phyloP scores from a whole-genome alignment of 805 yeast species.

The Tetrapisispora nanseiensis region DNA sequence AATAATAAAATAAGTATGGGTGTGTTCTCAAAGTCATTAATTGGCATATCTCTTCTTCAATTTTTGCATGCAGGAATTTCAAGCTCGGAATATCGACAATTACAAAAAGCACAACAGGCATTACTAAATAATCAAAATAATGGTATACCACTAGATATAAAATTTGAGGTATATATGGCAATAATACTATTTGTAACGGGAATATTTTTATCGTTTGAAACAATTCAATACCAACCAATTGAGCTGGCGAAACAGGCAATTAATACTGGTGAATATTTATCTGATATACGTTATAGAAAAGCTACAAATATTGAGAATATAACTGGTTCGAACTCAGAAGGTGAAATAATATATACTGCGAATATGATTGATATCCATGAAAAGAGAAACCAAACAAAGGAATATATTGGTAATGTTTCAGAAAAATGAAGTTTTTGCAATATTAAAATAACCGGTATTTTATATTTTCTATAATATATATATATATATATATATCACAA shows the following conservation, averaged over 20 bases:
- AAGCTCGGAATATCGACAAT: slow-evolving; percentile 26
- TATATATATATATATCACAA: background rate
- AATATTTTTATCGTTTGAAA: slow-evolving; percentile 20
- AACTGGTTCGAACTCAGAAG: slow-evolving; percentile 22
- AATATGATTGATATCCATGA: slow-evolving; percentile 21
- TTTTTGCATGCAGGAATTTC: slow-evolving; percentile 27
- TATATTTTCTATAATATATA: no score
- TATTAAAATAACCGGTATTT: no score
- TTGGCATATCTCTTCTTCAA: slow-evolving; percentile 10
- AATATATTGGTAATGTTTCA: slow-evolving; percentile 11
- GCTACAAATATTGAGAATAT: slow-evolving; percentile 25
- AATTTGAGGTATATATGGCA: slow-evolving; percentile 20
- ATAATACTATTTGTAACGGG: slow-evolving; percentile 18
- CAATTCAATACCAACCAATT: slow-evolving; percentile 16
- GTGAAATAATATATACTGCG: slow-evolving; percentile 22
- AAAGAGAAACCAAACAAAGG: slow-evolving; percentile 16
- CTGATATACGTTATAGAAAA: slow-evolving; percentile 23
- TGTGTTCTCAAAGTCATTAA: slow-evolving; percentile 9
- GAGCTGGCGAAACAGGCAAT: slow-evolving; percentile 10
- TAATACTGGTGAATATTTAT: slow-evolving; percentile 17
- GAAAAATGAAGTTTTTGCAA: slow-evolving; percentile 10
- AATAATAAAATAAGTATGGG: slow-evolving; percentile 12
- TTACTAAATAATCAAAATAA: background rate
- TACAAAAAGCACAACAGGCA: slow-evolving; percentile 10
- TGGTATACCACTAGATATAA: slow-evolving; percentile 23